Conservation (phyloP, 1,284 basidiomycete species). For the Cerrena zonata region DNA sequence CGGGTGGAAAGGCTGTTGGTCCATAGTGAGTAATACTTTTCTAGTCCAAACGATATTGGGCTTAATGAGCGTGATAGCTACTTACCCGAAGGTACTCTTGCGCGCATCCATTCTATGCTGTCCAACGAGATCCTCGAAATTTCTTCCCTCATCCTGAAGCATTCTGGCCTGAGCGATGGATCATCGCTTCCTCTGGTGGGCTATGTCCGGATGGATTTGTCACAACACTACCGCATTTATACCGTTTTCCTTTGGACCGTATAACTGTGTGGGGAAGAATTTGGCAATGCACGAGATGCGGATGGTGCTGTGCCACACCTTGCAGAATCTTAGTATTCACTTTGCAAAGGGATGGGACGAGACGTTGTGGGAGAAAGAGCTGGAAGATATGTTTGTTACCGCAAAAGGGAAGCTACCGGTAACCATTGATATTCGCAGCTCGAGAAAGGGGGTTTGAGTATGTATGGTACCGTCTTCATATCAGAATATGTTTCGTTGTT, state of each 20-base stretch:
- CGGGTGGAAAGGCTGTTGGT: slow-evolving; percentile 15
- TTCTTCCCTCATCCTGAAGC: slow-evolving; percentile 24
- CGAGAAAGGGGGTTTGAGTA: too few species aligned
- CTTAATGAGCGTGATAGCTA: slow-evolving; percentile 14
- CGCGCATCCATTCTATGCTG: slow-evolving; percentile 20
- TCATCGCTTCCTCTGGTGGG: slow-evolving; percentile 11
- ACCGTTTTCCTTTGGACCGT: slow-evolving; percentile 15
- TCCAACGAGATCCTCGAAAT: slow-evolving; percentile 29
- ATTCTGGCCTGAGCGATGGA: slow-evolving; percentile 31
- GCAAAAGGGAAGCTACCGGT: slow-evolving; percentile 18
- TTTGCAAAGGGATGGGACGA: slow-evolving; percentile 20
- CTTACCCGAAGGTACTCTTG: slow-evolving; percentile 21
- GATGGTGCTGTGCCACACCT: slow-evolving; percentile 15
- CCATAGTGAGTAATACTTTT: slow-evolving; percentile 22
- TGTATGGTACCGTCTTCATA: too few species aligned
- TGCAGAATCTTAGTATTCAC: slow-evolving; percentile 24
- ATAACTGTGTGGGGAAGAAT: slow-evolving; percentile 19
- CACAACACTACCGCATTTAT: slow-evolving; percentile 8
- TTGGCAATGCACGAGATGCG: slow-evolving; percentile 24
- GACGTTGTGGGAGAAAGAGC: slow-evolving; percentile 18
- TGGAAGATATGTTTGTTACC: slow-evolving; percentile 21
- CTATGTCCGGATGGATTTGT: background rate
- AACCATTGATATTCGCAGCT: too few species aligned
- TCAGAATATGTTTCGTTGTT: too few species aligned
- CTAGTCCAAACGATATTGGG: slow-evolving; percentile 25